Conservation (phyloP, 2,329 filamentous ascomycete species). For the Myriosclerotinia curreyana region DNA sequence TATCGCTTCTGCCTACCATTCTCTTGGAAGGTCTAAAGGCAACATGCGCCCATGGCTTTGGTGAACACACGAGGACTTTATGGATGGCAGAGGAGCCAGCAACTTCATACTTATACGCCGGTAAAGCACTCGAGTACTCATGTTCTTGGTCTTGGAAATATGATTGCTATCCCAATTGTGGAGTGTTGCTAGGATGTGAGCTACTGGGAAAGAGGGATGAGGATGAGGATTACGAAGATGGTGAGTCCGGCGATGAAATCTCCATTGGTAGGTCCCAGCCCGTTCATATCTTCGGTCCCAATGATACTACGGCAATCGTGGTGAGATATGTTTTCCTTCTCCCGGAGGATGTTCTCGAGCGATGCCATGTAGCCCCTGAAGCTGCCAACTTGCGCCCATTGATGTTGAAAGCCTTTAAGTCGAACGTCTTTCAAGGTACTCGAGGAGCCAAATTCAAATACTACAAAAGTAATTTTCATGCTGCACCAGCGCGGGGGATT, state of each 20-base stretch:
- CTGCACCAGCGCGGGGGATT: no score
- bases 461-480: no score
- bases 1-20: not conserved
- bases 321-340: not conserved
- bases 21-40: not conserved
- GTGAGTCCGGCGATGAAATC: not conserved
- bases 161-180: not conserved
- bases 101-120: not conserved
- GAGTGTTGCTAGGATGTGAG: not conserved
- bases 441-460: not conserved
- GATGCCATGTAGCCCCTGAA: not conserved
- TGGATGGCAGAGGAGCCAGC: slow-evolving; percentile 1
- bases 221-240: not conserved
- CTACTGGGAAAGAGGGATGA: not conserved
- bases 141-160: not conserved
- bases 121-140: fast-evolving
- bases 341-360: not conserved
- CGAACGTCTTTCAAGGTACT: not conserved
- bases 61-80: not conserved
- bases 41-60: not conserved
- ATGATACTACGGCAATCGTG: not conserved
- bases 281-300: not conserved
- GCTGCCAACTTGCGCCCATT: not conserved
- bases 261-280: not conserved
- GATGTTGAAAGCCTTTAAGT: not conserved